These are phyloP conservation scores for Stephanodiscus triporus DNA, from an alignment of 108 stramenopile genomes.

Conservation along the genomic window DNA sequence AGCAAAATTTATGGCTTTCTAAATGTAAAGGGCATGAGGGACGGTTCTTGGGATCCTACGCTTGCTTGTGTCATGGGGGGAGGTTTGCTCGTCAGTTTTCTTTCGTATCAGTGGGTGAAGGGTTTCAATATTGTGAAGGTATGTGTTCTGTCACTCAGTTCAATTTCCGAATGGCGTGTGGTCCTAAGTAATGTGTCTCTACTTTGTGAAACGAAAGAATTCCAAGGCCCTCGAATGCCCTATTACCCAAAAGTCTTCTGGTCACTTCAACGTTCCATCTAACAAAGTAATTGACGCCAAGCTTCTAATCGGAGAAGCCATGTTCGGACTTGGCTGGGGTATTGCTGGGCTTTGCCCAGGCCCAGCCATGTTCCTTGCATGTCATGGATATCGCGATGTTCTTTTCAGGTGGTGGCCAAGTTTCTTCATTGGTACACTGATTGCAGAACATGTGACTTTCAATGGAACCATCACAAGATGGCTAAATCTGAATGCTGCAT, in stretches of 20 bases:
- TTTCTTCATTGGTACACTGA: constrained; percentile 41
- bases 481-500: too few relatives aligned
- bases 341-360: constrained; percentile 64
- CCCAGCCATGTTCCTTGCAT: constrained; percentile 59
- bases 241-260: constrained; percentile 29
- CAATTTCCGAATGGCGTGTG: not conserved
- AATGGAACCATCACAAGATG: too few relatives aligned
- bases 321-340: constrained; percentile 72
- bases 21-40: constrained; percentile 43
- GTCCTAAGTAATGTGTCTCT: not conserved
- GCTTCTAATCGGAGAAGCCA: constrained; percentile 50
- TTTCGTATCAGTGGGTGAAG: constrained; percentile 65
- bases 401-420: constrained; percentile 53
- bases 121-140: constrained; percentile 49
- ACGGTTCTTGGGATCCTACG: constrained; percentile 82
- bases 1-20: constrained; percentile 79
- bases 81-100: constrained; percentile 60
- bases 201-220: constrained; percentile 16
- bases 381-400: constrained; percentile 42
- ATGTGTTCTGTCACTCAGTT: constrained; percentile 5
- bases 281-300: constrained; percentile 55
- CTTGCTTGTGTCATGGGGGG: constrained; percentile 83
- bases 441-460: constrained; percentile 24
- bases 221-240: constrained; percentile 42
- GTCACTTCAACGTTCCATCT: constrained; percentile 49